A percentile compares a stretch with the other conserved stretches of the same genome.
Evolutionary conservation across 169 alveolate species (phyloP).

Genomic region (Plasmodium malariae): DNA sequence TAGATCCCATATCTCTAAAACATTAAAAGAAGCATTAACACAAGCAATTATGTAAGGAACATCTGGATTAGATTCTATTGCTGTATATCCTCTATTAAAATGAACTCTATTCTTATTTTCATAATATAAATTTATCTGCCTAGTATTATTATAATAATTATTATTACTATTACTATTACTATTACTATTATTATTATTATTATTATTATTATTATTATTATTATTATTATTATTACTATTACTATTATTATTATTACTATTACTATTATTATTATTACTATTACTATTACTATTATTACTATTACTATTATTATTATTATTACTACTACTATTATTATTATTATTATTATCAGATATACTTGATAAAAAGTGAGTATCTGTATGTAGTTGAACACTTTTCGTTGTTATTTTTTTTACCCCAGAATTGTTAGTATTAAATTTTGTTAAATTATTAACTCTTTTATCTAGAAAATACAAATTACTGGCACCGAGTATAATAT

Average conservation of each 20-base stretch:
- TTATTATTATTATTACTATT: neutral
- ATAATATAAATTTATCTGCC: neutral
- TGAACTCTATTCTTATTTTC: conserved; percentile 25
- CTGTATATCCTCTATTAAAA: conserved; percentile 79
- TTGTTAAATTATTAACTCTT: conserved; percentile 51
- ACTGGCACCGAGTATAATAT: conserved; percentile 78
- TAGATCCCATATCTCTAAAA: conserved; percentile 83
- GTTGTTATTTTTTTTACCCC: neutral
- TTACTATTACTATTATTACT: too few species aligned
- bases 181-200: too few species aligned
- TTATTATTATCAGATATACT: neutral
- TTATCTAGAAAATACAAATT: conserved; percentile 76
- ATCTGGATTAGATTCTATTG: conserved; percentile 80
- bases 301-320: too few species aligned
- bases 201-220: too few species aligned
- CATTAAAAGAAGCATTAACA: conserved; percentile 78
- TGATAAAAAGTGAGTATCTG: neutral
- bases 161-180: too few species aligned
- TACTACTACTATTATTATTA: neutral
- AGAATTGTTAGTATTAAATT: conserved; percentile 29
- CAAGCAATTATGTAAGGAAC: conserved; percentile 79
- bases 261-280: too few species aligned
- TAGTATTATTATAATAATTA: too few species aligned
- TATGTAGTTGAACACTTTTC: neutral
- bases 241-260: too few species aligned